Conservation (phyloP, 768 basidiomycete species). For the Coprinopsis strossmayeri region DNA sequence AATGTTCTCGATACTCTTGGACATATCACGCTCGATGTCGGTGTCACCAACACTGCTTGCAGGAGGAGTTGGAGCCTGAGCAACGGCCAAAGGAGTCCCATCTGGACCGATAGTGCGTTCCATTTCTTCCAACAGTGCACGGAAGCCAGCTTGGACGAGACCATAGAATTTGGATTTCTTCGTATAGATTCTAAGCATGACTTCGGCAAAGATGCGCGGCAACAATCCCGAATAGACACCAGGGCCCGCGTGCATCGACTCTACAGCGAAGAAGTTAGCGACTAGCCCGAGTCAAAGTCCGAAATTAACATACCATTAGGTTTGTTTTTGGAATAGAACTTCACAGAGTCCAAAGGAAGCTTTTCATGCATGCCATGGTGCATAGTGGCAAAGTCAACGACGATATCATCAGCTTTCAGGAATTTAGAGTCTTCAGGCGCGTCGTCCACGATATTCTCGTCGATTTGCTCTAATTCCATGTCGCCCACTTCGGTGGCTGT, state of each 20-base stretch:
- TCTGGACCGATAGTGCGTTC: slow-evolving; percentile 6
- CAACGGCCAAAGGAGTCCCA: neutral
- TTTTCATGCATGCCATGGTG: slow-evolving; percentile 72
- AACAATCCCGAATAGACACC: slow-evolving; percentile 63
- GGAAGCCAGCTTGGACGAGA: slow-evolving; percentile 65
- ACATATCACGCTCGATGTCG: neutral
- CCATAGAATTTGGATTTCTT: slow-evolving; percentile 52
- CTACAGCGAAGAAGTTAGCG: neutral
- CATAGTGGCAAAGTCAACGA: slow-evolving; percentile 58
- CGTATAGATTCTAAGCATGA: slow-evolving; percentile 64
- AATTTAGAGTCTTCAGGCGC: slow-evolving; percentile 11
- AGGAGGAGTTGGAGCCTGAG: neutral
- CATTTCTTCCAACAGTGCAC: slow-evolving; percentile 29
- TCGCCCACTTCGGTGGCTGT: neutral
- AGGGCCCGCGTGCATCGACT: slow-evolving; percentile 34
- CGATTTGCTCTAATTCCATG: neutral
- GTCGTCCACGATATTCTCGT: neutral
- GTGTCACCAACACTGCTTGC: neutral
- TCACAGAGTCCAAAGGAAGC: slow-evolving; percentile 64
- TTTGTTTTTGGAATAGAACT: slow-evolving; percentile 67
- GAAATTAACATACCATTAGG: slow-evolving; percentile 41
- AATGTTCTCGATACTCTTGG: too few species aligned
- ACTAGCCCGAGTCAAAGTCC: neutral
- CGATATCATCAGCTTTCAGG: slow-evolving; percentile 44
- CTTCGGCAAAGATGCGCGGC: slow-evolving; percentile 62